A percentile compares a stretch with the other conserved stretches of the same genome.
These are phyloP conservation scores for Ganoderma boninense DNA, from an alignment of 1,284 basidiomycete genomes.

Conservation along the genomic window DNA sequence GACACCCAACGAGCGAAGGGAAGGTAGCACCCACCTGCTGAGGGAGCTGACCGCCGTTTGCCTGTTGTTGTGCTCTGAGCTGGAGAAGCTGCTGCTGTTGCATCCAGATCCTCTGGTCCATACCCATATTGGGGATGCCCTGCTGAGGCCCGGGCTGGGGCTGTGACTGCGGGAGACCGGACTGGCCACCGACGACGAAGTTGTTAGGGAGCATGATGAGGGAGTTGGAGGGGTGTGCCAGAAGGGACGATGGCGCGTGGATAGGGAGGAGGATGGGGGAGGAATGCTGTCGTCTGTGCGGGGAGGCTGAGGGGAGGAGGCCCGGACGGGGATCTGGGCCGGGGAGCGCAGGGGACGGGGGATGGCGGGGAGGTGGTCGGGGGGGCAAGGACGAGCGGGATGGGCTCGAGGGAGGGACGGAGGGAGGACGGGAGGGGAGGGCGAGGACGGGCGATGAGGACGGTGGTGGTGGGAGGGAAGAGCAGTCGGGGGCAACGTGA, in stretches of 20 bases:
- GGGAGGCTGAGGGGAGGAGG: slow-evolving; percentile 32
- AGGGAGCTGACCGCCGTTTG: slow-evolving; percentile 16
- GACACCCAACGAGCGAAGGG: slow-evolving; percentile 16
- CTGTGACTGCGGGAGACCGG: slow-evolving; percentile 48
- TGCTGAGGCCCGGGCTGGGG: slow-evolving; percentile 46
- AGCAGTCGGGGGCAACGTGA: slow-evolving; percentile 39
- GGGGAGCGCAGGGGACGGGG: slow-evolving; percentile 39
- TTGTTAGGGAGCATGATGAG: slow-evolving; percentile 35
- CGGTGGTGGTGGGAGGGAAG: slow-evolving; percentile 41
- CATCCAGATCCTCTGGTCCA: slow-evolving; percentile 64
- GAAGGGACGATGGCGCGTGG: slow-evolving; percentile 31
- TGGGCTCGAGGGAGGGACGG: slow-evolving; percentile 31
- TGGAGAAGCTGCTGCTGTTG: slow-evolving; percentile 53
- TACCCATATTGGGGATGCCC: slow-evolving; percentile 51
- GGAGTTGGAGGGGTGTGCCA: slow-evolving; percentile 27
- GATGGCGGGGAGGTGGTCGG: slow-evolving; percentile 19
- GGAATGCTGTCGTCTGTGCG: slow-evolving; percentile 29
- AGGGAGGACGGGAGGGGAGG: slow-evolving; percentile 31
- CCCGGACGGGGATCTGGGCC: slow-evolving; percentile 27
- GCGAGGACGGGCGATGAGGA: slow-evolving; percentile 33
- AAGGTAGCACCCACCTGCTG: slow-evolving; percentile 29
- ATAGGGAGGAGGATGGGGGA: slow-evolving; percentile 22
- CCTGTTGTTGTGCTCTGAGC: slow-evolving; percentile 18
- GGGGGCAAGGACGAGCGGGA: slow-evolving; percentile 27
- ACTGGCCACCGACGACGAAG: slow-evolving; percentile 57